Percentiles rank a stretch among this genome's conserved stretches.
These are phyloP conservation scores for Magnusiomyces paraingens DNA, from an alignment of 1,139 yeast genomes.

Conservation along the genomic window DNA sequence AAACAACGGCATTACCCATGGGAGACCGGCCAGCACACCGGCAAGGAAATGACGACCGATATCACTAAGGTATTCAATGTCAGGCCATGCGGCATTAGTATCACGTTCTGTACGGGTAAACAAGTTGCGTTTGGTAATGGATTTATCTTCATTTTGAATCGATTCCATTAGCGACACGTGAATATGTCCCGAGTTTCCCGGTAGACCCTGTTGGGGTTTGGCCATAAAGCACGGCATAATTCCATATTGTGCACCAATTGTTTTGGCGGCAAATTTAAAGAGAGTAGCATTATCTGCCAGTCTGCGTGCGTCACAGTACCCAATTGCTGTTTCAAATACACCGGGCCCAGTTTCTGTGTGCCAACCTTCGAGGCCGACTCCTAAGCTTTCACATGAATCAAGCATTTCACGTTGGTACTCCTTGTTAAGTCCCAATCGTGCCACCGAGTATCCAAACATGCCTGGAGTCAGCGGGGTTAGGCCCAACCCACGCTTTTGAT, in stretches of 20 bases:
- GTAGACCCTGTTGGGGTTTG: slow-evolving; percentile 34
- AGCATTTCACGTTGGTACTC: slow-evolving; percentile 31
- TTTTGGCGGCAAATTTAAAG: slow-evolving; percentile 32
- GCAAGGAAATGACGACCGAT: slow-evolving; percentile 34
- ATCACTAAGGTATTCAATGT: slow-evolving; percentile 28
- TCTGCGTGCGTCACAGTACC: slow-evolving; percentile 27
- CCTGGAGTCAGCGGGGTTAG: slow-evolving; percentile 33
- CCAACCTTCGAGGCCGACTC: slow-evolving; percentile 33
- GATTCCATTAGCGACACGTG: slow-evolving; percentile 29
- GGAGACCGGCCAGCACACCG: slow-evolving; percentile 33
- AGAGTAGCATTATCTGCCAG: slow-evolving; percentile 34
- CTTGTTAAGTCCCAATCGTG: slow-evolving; percentile 30
- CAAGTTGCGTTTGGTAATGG: slow-evolving; percentile 26
- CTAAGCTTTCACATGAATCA: slow-evolving; percentile 23
- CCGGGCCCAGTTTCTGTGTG: slow-evolving; percentile 39
- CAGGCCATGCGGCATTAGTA: slow-evolving; percentile 28
- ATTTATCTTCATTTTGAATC: slow-evolving; percentile 16
- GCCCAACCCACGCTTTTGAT: slow-evolving; percentile 26
- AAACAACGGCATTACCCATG: slow-evolving; percentile 34
- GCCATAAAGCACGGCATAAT: slow-evolving; percentile 37
- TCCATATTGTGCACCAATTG: slow-evolving; percentile 29
- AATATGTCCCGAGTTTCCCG: slow-evolving; percentile 37
- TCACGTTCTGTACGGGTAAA: slow-evolving; percentile 29
- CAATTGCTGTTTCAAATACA: slow-evolving; percentile 36
- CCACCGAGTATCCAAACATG: slow-evolving; percentile 36